phyloP scores from a whole-genome alignment of 768 basidiomycete species.

The Obba rivulosa region DNA sequence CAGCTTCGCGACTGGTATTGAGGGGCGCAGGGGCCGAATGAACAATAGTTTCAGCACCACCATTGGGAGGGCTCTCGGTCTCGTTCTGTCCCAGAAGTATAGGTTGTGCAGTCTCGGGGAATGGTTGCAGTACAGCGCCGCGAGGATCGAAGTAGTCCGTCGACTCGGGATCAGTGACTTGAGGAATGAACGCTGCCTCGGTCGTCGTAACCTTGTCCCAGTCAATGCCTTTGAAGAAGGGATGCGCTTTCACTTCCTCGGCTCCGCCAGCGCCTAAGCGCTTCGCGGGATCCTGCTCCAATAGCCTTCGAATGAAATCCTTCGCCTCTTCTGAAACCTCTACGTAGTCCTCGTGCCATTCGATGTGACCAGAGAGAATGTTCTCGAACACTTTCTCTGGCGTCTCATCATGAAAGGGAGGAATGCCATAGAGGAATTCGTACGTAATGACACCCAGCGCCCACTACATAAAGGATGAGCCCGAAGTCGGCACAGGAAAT shows the following conservation, averaged over 20 bases:
- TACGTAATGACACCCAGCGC: conserved; percentile 97
- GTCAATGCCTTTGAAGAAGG: conserved; percentile 85
- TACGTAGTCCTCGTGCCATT: conserved; percentile 95
- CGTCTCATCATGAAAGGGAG: conserved; percentile 96
- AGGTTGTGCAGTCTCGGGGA: conserved; percentile 80
- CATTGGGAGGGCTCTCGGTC: conserved; percentile 37
- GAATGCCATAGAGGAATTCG: conserved; percentile 94
- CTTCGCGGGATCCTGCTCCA: conserved; percentile 72
- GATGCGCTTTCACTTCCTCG: conserved; percentile 88
- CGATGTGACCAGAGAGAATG: conserved; percentile 87
- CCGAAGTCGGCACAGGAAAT: conserved; percentile 9
- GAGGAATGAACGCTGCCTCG: conserved; percentile 93
- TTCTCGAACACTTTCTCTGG: conserved; percentile 99
- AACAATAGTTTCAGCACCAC: conserved; percentile 25
- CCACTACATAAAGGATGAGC: conserved; percentile 57
- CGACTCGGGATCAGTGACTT: conserved; percentile 91
- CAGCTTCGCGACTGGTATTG: conserved; percentile 31
- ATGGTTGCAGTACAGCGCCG: conserved; percentile 84
- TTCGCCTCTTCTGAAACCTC: conserved; percentile 81
- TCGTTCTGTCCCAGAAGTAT: conserved; percentile 47
- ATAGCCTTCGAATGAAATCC: conserved; percentile 84
- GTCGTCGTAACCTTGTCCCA: conserved; percentile 88
- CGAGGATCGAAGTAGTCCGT: conserved; percentile 99
- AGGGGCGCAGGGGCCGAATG: conserved; percentile 30
- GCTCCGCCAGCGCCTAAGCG: conserved; percentile 86